These are phyloP conservation scores for Paramecium bursaria DNA, from an alignment of 73 alveolate genomes.

Conservation along the genomic window DNA sequence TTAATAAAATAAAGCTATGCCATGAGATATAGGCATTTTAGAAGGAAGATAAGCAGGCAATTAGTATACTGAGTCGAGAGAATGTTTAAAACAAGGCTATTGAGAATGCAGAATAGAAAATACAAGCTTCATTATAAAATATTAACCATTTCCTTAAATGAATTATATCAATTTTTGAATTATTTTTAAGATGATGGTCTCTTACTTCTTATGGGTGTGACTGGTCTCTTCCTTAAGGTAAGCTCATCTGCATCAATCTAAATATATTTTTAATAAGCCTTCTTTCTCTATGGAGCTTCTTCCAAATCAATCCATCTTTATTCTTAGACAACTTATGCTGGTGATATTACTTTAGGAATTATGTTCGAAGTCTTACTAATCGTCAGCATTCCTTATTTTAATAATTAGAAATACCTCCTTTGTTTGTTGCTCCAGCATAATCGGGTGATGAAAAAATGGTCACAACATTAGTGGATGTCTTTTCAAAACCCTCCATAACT, in stretches of 20 bases:
- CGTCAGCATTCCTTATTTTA: conserved; percentile 32
- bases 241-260: conserved; percentile 47
- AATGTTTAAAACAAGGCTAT: too few relatives aligned
- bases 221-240: not conserved
- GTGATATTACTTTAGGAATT: conserved; percentile 53
- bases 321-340: conserved; percentile 12
- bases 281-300: conserved; percentile 38
- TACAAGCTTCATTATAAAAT: not conserved
- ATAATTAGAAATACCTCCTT: conserved; percentile 35
- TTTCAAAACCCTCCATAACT: conserved; percentile 82
- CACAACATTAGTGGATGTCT: conserved; percentile 79
- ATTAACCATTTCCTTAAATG: not conserved
- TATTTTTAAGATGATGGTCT: conserved; percentile 15
- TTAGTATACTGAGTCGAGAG: not conserved
- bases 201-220: conserved; percentile 32
- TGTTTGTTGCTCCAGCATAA: conserved; percentile 63
- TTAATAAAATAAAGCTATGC: too few relatives aligned
- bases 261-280: conserved; percentile 30
- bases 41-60: not conserved
- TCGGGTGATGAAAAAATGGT: conserved; percentile 87
- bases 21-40: not conserved
- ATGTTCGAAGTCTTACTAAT: conserved; percentile 20
- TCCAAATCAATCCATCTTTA: conserved; percentile 53
- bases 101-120: not conserved
- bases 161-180: not conserved